Evolutionary conservation across 2,329 filamentous ascomycete genomes (phyloP).

Genomic region (Stylonectria norvegica): DNA sequence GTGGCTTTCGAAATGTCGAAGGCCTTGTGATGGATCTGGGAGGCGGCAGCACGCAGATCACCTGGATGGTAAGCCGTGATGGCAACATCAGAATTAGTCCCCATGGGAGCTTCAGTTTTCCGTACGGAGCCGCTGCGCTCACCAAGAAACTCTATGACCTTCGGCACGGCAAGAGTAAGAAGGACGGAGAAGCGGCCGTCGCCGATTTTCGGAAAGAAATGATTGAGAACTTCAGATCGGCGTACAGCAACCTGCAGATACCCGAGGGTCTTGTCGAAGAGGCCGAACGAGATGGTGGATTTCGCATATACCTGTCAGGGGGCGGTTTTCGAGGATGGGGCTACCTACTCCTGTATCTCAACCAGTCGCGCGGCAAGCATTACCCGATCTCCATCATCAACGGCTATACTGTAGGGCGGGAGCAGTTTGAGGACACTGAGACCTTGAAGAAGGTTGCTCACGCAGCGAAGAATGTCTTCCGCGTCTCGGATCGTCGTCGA

Average conservation of each 20-base stretch:
- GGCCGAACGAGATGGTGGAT: slow-evolving; percentile 44
- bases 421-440: slow-evolving; percentile 50
- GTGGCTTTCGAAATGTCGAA: slow-evolving; percentile 56
- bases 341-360: slow-evolving; percentile 59
- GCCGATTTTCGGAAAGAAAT: slow-evolving; percentile 49
- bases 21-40: slow-evolving; percentile 71
- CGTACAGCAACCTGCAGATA: slow-evolving; percentile 51
- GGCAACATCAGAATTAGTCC: slow-evolving; percentile 51
- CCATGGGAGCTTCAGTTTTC: slow-evolving; percentile 60
- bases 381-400: slow-evolving; percentile 73
- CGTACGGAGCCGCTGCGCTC: slow-evolving; percentile 67
- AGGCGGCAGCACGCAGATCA: slow-evolving; percentile 67
- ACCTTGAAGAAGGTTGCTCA: slow-evolving; percentile 33
- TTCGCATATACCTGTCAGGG: slow-evolving; percentile 64
- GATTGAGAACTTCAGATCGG: slow-evolving; percentile 46
- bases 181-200: slow-evolving; percentile 42
- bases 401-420: slow-evolving; percentile 53
- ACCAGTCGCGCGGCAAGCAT: slow-evolving; percentile 53
- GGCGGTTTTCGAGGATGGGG: slow-evolving; percentile 72
- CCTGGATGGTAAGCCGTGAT: slow-evolving; percentile 56
- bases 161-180: slow-evolving; percentile 34
- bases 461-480: slow-evolving; percentile 46
- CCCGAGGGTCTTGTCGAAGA: slow-evolving; percentile 47
- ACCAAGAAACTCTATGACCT: slow-evolving; percentile 50
- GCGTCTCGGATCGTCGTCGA: slow-evolving; percentile 62